phyloP scores from a whole-genome alignment of 2,329 filamentous ascomycete genomes.

The Neonectria punicea region DNA sequence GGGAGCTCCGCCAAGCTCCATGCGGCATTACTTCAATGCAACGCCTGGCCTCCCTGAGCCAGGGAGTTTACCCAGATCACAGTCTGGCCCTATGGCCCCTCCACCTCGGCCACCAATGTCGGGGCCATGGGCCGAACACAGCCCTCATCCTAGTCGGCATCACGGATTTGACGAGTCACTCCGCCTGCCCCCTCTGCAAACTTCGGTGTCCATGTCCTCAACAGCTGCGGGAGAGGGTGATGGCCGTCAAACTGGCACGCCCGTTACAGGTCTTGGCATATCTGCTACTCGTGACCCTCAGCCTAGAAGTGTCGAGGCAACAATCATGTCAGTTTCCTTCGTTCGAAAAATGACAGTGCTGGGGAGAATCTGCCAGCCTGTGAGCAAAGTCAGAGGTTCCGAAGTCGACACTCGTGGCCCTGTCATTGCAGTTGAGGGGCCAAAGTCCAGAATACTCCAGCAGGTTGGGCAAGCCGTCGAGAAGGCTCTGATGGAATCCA shows the following conservation, averaged over 20 bases:
- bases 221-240: conserved; percentile 42
- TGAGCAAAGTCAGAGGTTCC: conserved; percentile 53
- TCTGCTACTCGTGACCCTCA: conserved; percentile 42
- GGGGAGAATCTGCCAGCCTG: conserved; percentile 77
- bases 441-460: conserved; percentile 61
- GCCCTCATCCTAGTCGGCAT: conserved; percentile 51
- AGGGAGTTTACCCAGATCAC: conserved; percentile 45
- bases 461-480: conserved; percentile 74
- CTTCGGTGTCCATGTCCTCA: conserved; percentile 48
- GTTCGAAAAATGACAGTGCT: conserved; percentile 81
- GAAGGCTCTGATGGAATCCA: conserved; percentile 63
- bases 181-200: conserved; percentile 64
- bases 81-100: conserved; percentile 61
- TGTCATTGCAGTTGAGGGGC: conserved; percentile 85
- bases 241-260: conserved; percentile 40
- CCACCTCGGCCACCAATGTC: conserved; percentile 59
- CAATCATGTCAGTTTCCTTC: conserved; percentile 80
- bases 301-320: conserved; percentile 68
- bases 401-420: conserved; percentile 70
- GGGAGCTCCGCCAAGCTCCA: conserved; percentile 25
- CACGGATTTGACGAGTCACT: conserved; percentile 65
- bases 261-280: conserved; percentile 43
- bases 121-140: conserved; percentile 45
- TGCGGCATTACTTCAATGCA: conserved; percentile 34
- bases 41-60: conserved; percentile 45